Base-by-base conservation (phyloP, 768 basidiomycete species). In the Postia placenta region DNA sequence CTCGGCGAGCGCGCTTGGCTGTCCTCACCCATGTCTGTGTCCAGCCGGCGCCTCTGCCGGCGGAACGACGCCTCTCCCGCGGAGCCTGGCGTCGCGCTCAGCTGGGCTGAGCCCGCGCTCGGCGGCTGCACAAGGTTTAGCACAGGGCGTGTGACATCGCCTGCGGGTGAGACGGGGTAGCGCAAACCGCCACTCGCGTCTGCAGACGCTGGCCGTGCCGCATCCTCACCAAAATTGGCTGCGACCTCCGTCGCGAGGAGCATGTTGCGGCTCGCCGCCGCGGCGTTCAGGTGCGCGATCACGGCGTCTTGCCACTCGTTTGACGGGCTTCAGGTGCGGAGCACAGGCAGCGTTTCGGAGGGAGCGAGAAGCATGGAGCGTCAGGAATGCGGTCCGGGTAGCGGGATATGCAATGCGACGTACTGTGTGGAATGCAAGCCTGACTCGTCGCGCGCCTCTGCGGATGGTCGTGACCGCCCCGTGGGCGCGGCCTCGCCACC, bases 281-380 rank as follows among this genome's bases (percentile, higher is more conserved):
- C 58, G 23, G 54, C 36, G 44, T 62, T 61, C 46, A 71, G 51
- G 5, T 55, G 61, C 3, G 55, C 57, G 27, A 61, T 67, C 2
- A 91, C 81, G 39, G 72, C 70, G 57, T 87, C 86, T 64, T 91
- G 89, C 88, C 88, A 91, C 65, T 91, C 87, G 54, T 81, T 83
- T 20, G 86, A 85, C 15, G 87, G 87, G 55, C 86, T 89, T 44
- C 15, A 28, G 50, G 28, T 47, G n/a, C 39, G 17, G 52, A 54
- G 48, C 42, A 25, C 42, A 9, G 33, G 6, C 38, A 33, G 30
- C 4, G 30, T 43, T 27, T 9, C 27, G 11, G 20, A 30, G 15
- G 19, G 19, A 12, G 27, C 27, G 43, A 39, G 38, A n/a, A n/a
- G n/a, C n/a, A n/a, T 22, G 17, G 6, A 17, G 30, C 30, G 30